Evolutionary conservation across 768 basidiomycete genomes (phyloP), one percentile per base, ranked within the genome.

Genomic region (Boletus rufocinnamomeus): DNA sequence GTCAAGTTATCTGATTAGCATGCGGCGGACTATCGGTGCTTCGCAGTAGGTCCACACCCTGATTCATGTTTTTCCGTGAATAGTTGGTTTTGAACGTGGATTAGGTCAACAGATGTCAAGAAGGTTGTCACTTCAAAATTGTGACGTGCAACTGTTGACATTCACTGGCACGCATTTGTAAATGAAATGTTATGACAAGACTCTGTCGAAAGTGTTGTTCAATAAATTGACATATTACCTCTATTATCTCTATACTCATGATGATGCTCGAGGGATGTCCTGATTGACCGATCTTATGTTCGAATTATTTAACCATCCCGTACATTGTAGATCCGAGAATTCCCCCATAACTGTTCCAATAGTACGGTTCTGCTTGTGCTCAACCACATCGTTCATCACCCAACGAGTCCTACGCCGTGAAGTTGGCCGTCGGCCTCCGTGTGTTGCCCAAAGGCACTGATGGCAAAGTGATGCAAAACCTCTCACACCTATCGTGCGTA

Each of bases 1-100:
- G 43, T 43, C 27, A 17, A 19, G 40, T 30, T 37, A 28, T 64
- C 13, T 34, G 40, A 56, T 62, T 38, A 64, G 47, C 16, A 21
- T 23, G 10, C 38, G 0, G 13, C 6, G 7, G 5, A 11, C 9
- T 3, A 14, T 17, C 27, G 6, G 32, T 21, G 14, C 23, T 38
- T 2, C 32, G 30, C 16, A 40, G 16, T n/a, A 34, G 16, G 48
- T 56, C 30, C 57, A n/a, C 9, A 67, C 65, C 46, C 4, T 7
- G 46, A 34, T 37, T 62, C 68, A 68, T 68, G 17, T 37, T 50
- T 37, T 50, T 47, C 6, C 4, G 37, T 19, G n/a, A 6, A 25
- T 23, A 17, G 19, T 16, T 45, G 34, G 34, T 17, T 34, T 47
- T 40, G 9, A 37, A 34, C 37, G 43, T 38, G 37, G 25, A 19